phyloP scores from a whole-genome alignment of 2,329 filamentous ascomycete species.

The Xylaria sp. region DNA sequence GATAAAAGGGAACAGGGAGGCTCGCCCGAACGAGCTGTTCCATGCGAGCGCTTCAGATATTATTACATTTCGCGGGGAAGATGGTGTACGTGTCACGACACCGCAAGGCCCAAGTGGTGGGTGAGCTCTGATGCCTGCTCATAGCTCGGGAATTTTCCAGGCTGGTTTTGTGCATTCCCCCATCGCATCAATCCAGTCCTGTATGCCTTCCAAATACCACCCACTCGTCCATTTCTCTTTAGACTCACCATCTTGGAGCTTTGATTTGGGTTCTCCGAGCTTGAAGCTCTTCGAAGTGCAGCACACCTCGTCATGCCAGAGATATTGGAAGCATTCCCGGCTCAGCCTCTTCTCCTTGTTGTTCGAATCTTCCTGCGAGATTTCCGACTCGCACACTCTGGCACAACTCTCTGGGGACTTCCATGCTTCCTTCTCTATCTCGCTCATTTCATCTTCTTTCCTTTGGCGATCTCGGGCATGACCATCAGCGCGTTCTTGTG shows the following conservation, averaged over 20 bases:
- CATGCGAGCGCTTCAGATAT: conserved; percentile 2
- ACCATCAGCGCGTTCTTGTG: conserved; percentile 51
- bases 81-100: background rate
- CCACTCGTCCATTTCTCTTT: conserved; percentile 55
- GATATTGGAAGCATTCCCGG: conserved; percentile 59
- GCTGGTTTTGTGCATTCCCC: conserved; percentile 55
- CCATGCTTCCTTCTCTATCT: conserved; percentile 59
- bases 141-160: conserved; percentile 54
- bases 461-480: conserved; percentile 52
- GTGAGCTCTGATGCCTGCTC: conserved; percentile 29
- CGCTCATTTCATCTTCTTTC: conserved; percentile 54
- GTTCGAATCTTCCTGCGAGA: conserved; percentile 48
- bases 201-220: conserved; percentile 60
- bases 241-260: conserved; percentile 45
- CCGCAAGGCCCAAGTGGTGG: background rate
- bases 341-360: conserved; percentile 50
- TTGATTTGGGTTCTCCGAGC: conserved; percentile 54
- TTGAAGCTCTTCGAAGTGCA: conserved; percentile 58
- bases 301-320: conserved; percentile 58
- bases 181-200: conserved; percentile 59
- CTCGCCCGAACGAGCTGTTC: conserved; percentile 1
- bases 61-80: conserved; percentile 20
- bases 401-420: conserved; percentile 59
- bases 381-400: conserved; percentile 59
- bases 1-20: background rate